Base-by-base conservation (phyloP, 148 eudicot genomes). In the Nepenthes gracilis region DNA sequence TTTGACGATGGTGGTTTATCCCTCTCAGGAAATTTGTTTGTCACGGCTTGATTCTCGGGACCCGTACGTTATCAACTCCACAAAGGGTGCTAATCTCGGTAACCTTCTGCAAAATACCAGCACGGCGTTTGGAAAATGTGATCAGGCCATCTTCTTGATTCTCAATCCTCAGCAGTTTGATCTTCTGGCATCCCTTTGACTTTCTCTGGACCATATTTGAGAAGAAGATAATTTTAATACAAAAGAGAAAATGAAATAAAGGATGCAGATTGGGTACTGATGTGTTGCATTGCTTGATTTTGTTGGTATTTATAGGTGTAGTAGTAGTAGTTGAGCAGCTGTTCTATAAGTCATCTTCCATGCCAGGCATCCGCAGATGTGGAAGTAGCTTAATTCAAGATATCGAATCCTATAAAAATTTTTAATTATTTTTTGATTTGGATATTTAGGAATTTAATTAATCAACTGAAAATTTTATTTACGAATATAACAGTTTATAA, bases 51-150 rank as follows among this genome's bases (percentile, higher is more conserved):
- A 77, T 47, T 55, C 51, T 51, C 2, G 77, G 77, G 4, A 66
- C 36, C 77, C 71, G 10, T 43, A 77, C 0, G 77, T 14, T 32
- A 36, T 77, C 55, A 1, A 60, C 57, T 1, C 48, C 65, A 12
- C 77, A 68, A 2, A 72, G 59, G 4, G 63, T 38, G 33, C 58
- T 48, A 37, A 77, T 13, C 51, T 72, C 80, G 2, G 64, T 58
- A 10, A 71, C 74, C 34, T 77, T 72, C 66, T 77, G 72, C 64
- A 69, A 73, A 15, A 73, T 67, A 9, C 74, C 66, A 2, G 43
- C 4, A 2, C 80, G 74, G 8, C 80, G 74, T 36, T 77, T 77
- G 0, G 80, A 68, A 38, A 77, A 77, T 0, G 77, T 65, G 7
- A 77, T 58, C 12, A 66, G 47, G 3, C 71, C 68, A 14, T 65